Conservation (phyloP, 441 rosid genomes). For the Bocquillonia castaneifolia region DNA sequence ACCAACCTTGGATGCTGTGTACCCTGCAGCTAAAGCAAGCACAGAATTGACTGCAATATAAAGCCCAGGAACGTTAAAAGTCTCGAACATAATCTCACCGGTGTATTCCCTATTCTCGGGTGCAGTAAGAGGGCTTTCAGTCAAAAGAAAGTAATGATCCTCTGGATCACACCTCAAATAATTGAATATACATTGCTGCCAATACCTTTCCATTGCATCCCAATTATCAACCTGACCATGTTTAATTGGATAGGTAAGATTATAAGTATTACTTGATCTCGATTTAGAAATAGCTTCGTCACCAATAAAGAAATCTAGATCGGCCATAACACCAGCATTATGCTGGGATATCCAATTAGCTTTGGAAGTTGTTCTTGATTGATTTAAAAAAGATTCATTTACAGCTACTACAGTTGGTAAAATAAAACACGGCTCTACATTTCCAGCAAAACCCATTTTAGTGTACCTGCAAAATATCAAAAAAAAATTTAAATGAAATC, state of each 20-base stretch:
- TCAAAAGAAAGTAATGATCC: constrained; percentile 94
- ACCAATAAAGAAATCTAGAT: constrained; percentile 88
- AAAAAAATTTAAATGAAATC: constrained; percentile 1
- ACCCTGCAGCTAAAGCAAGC: constrained; percentile 98
- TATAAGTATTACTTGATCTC: constrained; percentile 66
- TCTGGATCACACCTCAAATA: constrained; percentile 97
- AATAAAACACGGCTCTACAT: constrained; percentile 95
- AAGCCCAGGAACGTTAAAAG: constrained; percentile 92
- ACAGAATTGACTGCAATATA: constrained; percentile 96
- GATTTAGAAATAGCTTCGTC: constrained; percentile 79
- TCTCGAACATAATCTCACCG: constrained; percentile 98
- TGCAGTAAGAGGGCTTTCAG: constrained; percentile 95
- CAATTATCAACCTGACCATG: constrained; percentile 93
- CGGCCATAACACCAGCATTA: constrained; percentile 97
- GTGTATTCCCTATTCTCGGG: constrained; percentile 95
- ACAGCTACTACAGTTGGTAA: constrained; percentile 89
- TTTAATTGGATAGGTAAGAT: constrained; percentile 73
- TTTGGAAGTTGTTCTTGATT: constrained; percentile 62
- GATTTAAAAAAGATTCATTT: constrained; percentile 83
- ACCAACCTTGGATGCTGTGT: constrained; percentile 89
- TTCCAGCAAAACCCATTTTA: constrained; percentile 97
- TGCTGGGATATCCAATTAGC: constrained; percentile 79
- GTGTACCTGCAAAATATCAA: constrained; percentile 54
- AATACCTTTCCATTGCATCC: constrained; percentile 99
- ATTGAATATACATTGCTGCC: constrained; percentile 97